A percentile compares a stretch with the other conserved stretches of the same genome.
Evolutionary conservation across 257 asterid species (phyloP).

Genomic region (Jacaranda copaia): DNA sequence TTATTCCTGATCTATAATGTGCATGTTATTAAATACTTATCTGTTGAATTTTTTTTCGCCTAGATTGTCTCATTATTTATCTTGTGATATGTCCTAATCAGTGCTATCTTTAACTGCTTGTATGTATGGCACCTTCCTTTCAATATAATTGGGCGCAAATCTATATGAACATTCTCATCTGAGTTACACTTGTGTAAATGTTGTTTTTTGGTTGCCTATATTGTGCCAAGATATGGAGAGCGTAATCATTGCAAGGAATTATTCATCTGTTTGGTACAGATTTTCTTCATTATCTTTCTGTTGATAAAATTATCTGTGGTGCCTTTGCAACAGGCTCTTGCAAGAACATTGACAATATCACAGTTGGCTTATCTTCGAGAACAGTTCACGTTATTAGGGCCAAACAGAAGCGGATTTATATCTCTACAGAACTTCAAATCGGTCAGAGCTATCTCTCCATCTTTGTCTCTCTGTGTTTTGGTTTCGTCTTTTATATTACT

Average conservation of each 20-base stretch:
- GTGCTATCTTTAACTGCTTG: too few relatives aligned
- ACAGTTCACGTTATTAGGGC: conserved; percentile 84
- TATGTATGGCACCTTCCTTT: too few relatives aligned
- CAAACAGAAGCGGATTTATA: conserved; percentile 81
- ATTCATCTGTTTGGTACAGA: background rate
- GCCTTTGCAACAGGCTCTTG: conserved; percentile 71
- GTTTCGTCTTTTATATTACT: background rate
- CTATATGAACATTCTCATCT: too few relatives aligned
- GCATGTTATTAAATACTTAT: background rate
- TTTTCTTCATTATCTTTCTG: too few relatives aligned
- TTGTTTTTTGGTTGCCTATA: background rate
- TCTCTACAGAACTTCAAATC: conserved; percentile 75
- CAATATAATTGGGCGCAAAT: too few relatives aligned
- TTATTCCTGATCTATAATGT: background rate
- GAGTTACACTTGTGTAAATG: too few relatives aligned
- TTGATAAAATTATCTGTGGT: too few relatives aligned
- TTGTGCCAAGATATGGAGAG: too few relatives aligned
- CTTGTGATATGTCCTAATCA: too few relatives aligned
- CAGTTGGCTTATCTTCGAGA: conserved; percentile 90
- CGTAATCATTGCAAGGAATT: background rate
- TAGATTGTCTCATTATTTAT: too few relatives aligned
- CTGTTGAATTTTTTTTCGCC: background rate
- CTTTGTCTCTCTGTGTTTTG: background rate
- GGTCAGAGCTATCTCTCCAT: conserved; percentile 47
- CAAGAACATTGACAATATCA: conserved; percentile 77